Conservation (phyloP, 2,329 filamentous ascomycete genomes). For the Fonsecaea pedrosoi region DNA sequence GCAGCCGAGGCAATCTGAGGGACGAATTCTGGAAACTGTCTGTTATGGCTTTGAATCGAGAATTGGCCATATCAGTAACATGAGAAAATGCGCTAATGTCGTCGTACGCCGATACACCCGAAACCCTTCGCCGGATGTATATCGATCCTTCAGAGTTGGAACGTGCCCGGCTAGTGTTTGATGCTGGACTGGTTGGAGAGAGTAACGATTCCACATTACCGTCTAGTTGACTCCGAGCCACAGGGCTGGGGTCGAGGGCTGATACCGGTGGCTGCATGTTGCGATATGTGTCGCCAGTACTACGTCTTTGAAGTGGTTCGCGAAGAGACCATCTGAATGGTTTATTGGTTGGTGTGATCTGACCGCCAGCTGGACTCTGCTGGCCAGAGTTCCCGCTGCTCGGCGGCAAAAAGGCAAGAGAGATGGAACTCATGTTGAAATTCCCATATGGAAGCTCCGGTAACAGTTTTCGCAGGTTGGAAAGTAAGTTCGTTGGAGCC, state of each 20-base stretch:
- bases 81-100: conserved; percentile 82
- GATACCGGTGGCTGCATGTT: not conserved
- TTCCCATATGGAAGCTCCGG: conserved; percentile 31
- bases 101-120: conserved; percentile 80
- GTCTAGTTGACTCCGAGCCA: conserved; percentile 39
- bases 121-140: conserved; percentile 73
- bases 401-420: conserved; percentile 17
- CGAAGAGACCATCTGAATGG: conserved; percentile 20
- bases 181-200: conserved; percentile 43
- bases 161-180: conserved; percentile 56
- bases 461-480: conserved; percentile 30
- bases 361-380: conserved; percentile 6
- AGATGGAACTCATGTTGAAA: conserved; percentile 30
- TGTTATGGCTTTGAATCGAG: conserved; percentile 84
- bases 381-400: conserved; percentile 19
- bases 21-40: conserved; percentile 86
- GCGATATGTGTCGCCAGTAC: not conserved
- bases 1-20: conserved; percentile 66
- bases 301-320: conserved; percentile 20
- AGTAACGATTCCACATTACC: conserved; percentile 30
- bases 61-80: conserved; percentile 84
- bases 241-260: not conserved
- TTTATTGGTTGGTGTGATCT: conserved; percentile 21
- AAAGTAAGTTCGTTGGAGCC: conserved; percentile 23
- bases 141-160: conserved; percentile 80